Base-by-base conservation (phyloP, 2,329 filamentous ascomycete genomes). In the Curvularia eragrostidis region DNA sequence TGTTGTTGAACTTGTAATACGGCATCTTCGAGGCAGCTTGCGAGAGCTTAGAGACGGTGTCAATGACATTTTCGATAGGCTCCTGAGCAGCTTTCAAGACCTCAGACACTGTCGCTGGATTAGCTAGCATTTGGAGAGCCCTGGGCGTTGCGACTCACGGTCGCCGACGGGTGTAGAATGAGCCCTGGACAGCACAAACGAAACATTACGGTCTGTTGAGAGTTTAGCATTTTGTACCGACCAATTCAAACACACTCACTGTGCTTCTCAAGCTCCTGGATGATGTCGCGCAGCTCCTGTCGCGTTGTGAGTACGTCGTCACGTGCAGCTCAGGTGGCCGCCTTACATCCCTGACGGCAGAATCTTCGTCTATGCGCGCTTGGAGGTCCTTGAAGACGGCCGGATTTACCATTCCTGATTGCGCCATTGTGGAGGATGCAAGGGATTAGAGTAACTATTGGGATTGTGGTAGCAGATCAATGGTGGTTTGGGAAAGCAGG, bases 1-100 rank as follows among this genome's bases (percentile, higher is more conserved):
- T 87, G 55, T 83, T 81, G 78, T 97, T 97, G 82, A 96, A 97
- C 85, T 97, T 97, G 87, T 98, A 99, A 83, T 98, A 99, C 0
- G 95, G 94, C 71, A 96, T 89, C 75, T 91, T 85, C 24, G 92
- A 93, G 2, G 93, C 92, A 53, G 91, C 85, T 53, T 83, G 79
- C 60, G 87, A 85, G 43, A 99, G 85, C 65, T 89, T 87, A 56
- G 82, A 79, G 44, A 97, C 84, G 43, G 89, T 89, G 47, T 86
- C 81, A 54, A 91, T 84, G 75, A 96, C 87, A 34, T 90, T 85
- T 62, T 85, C 81, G 74, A 98, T 90, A 56, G 86, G 85, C 59
- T 81, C 79, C 59, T 92, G 85, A 1, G 91, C 88, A 65, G 90
- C 85, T 10, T 84, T 81, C 42, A 97, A 83, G 32, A 97, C 82